Conservation (phyloP, 805 yeast genomes). For the Yarrowia sp. region DNA sequence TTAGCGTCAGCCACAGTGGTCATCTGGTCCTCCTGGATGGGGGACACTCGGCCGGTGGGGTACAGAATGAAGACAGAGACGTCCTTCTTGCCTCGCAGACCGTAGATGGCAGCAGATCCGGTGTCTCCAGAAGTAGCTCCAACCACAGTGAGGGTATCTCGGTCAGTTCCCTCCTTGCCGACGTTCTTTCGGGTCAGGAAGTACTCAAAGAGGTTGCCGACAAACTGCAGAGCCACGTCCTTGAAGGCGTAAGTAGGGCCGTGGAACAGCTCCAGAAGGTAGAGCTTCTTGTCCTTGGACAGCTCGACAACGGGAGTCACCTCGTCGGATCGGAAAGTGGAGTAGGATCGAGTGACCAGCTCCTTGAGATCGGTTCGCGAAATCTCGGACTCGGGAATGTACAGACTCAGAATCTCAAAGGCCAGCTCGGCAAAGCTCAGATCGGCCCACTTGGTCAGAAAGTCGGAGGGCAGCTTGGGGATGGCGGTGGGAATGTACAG, state of each 20-base stretch:
- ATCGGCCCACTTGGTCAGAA: conserved; percentile 71
- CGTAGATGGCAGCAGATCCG: conserved; percentile 98
- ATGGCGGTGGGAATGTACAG: conserved; percentile 85
- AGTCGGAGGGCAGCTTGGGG: conserved; percentile 67
- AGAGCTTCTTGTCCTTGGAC: conserved; percentile 64
- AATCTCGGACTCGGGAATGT: conserved; percentile 76
- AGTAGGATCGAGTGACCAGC: conserved; percentile 75
- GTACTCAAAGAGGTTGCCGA: conserved; percentile 95
- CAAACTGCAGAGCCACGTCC: conserved; percentile 97
- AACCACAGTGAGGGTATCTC: conserved; percentile 90
- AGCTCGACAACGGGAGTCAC: conserved; percentile 80
- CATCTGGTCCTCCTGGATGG: conserved; percentile 98
- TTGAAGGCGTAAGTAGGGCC: conserved; percentile 99
- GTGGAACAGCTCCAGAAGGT: conserved; percentile 91
- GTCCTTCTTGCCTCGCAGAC: conserved; percentile 94
- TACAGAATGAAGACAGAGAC: conserved; percentile 96
- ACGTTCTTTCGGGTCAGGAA: conserved; percentile 80
- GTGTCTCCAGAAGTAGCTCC: conserved; percentile 99
- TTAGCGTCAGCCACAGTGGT: conserved; percentile 91
- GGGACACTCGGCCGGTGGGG: conserved; percentile 97
- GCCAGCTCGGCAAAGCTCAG: conserved; percentile 87
- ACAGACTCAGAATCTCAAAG: conserved; percentile 79
- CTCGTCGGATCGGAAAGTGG: conserved; percentile 87
- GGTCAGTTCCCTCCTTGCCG: conserved; percentile 59
- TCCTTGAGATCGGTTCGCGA: conserved; percentile 68